phyloP scores from a whole-genome alignment of 345 rosid species.

The Diplotaxis tenuifolia region DNA sequence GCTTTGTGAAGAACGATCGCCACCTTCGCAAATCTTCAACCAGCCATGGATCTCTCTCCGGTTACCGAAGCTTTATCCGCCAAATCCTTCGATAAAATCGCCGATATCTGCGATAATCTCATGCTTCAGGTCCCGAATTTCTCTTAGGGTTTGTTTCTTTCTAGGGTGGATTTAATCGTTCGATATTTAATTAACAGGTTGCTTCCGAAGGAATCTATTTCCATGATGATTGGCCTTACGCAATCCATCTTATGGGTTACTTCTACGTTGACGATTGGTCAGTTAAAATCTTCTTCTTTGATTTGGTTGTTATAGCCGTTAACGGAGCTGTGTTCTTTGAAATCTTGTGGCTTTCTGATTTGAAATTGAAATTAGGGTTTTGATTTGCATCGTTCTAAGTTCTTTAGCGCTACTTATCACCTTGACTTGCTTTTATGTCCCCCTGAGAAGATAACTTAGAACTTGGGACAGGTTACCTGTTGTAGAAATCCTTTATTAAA shows the following conservation, averaged over 20 bases:
- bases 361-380: background rate
- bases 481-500: too few relatives aligned
- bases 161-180: background rate
- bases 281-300: slow-evolving; percentile 7
- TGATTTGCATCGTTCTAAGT: background rate
- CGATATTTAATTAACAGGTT: slow-evolving; percentile 40
- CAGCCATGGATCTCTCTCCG: slow-evolving; percentile 63
- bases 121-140: slow-evolving; percentile 56
- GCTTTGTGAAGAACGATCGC: background rate
- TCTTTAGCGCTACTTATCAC: too few relatives aligned
- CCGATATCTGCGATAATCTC: slow-evolving; percentile 72
- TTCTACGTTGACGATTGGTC: slow-evolving; percentile 66
- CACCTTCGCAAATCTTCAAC: slow-evolving; percentile 4
- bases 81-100: slow-evolving; percentile 56
- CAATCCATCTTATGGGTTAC: slow-evolving; percentile 71
- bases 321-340: background rate
- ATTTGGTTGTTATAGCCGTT: background rate
- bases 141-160: slow-evolving; percentile 9
- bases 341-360: background rate
- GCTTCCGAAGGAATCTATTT: slow-evolving; percentile 64
- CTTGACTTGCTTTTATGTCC: too few relatives aligned
- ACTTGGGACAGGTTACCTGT: too few relatives aligned
- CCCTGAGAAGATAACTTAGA: too few relatives aligned
- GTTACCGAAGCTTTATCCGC: slow-evolving; percentile 58
- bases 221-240: slow-evolving; percentile 89